A percentile compares a stretch with the other conserved stretches of the same genome.
Evolutionary conservation across 2,329 filamentous ascomycete species (phyloP).

Genomic region (Scedosporium minutisporum): DNA sequence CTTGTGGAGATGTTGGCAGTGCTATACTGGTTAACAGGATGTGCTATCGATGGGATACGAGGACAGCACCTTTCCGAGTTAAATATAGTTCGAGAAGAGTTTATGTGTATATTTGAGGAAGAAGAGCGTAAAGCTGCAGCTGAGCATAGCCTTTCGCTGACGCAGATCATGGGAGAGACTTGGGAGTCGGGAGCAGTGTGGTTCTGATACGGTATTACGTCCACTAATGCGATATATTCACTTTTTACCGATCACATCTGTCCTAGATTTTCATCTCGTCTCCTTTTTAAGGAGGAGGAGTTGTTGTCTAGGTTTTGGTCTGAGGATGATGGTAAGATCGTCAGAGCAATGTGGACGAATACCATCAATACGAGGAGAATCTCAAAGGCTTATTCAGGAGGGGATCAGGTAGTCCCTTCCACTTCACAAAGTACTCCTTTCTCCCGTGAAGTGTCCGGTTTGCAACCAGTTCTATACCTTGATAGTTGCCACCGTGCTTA

Average conservation of each 20-base stretch:
- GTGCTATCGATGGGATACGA: constrained; percentile 11
- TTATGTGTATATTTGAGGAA: background rate
- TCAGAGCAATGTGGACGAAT: background rate
- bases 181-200: background rate
- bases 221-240: background rate
- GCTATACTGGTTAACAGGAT: constrained; percentile 15
- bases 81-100: background rate
- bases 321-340: background rate
- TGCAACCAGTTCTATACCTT: background rate
- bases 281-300: background rate
- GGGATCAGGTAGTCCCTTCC: background rate
- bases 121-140: background rate
- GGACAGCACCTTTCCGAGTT: background rate
- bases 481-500: background rate
- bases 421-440: background rate
- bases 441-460: background rate
- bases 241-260: background rate
- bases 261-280: background rate
- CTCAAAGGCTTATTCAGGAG: background rate
- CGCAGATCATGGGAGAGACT: background rate
- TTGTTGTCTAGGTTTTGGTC: background rate
- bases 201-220: background rate
- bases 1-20: constrained; percentile 13
- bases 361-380: background rate
- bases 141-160: background rate